Percentiles rank a stretch among this genome's conserved stretches.
Conservation (phyloP, 345 rosid species). For the Sisymbrium irio region DNA sequence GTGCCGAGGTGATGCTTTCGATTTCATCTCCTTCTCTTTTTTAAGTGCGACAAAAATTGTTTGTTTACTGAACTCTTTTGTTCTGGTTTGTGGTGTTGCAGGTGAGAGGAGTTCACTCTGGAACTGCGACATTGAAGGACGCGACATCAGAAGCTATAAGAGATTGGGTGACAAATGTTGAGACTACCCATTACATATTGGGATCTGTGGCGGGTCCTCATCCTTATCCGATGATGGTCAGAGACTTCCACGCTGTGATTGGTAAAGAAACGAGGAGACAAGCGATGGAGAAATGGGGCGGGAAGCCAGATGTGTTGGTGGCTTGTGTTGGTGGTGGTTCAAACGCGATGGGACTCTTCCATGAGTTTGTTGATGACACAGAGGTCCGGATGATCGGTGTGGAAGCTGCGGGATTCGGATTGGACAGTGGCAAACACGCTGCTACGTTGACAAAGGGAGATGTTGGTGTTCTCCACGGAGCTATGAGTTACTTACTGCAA, state of each 20-base stretch:
- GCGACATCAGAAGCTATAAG: conserved; percentile 75
- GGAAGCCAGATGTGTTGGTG: conserved; percentile 87
- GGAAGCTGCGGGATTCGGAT: conserved; percentile 92
- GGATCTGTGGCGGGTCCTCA: conserved; percentile 99
- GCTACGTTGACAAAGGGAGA: conserved; percentile 88
- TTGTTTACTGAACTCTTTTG: neutral
- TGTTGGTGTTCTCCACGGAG: conserved; percentile 91
- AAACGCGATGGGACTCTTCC: conserved; percentile 92
- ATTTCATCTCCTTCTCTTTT: neutral
- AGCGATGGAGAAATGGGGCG: conserved; percentile 92
- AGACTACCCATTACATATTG: conserved; percentile 89
- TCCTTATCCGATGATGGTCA: conserved; percentile 95
- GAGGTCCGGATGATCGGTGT: conserved; percentile 90
- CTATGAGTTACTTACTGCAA: conserved; percentile 94
- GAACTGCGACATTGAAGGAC: conserved; percentile 72
- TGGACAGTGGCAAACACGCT: conserved; percentile 93
- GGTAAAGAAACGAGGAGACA: conserved; percentile 88
- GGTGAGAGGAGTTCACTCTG: conserved; percentile 74
- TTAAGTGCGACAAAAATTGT: neutral
- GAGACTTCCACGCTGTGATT: conserved; percentile 91
- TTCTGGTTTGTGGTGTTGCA: conserved; percentile 14
- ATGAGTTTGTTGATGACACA: conserved; percentile 74
- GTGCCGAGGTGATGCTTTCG: conserved; percentile 64
- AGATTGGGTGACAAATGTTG: conserved; percentile 96
- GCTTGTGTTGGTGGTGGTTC: conserved; percentile 98